Evolutionary conservation across 805 yeast species (phyloP).

Genomic region (Kuraishia floccosa): DNA sequence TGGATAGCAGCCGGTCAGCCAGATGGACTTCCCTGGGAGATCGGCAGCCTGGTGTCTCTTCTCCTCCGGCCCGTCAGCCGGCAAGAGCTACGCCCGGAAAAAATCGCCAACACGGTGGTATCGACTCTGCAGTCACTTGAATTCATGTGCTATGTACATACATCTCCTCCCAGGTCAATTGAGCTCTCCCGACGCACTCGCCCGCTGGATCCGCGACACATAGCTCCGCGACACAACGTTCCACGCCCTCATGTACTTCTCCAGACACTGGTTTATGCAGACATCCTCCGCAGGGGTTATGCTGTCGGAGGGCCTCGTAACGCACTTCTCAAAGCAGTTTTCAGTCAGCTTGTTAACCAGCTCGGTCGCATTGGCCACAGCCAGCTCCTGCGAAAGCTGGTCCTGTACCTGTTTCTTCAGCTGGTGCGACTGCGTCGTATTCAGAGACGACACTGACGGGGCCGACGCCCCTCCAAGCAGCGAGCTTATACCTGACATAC

Average conservation of each 20-base stretch:
- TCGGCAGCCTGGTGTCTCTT: too few relatives aligned
- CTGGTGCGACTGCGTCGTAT: slow-evolving; percentile 21
- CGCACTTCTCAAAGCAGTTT: slow-evolving; percentile 78
- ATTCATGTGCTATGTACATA: too few relatives aligned
- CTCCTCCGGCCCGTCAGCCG: too few relatives aligned
- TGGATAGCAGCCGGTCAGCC: too few relatives aligned
- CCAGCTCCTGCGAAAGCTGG: slow-evolving; percentile 72
- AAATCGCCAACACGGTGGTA: too few relatives aligned
- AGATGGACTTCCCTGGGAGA: too few relatives aligned
- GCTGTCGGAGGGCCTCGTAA: slow-evolving; percentile 44
- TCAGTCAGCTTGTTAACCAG: slow-evolving; percentile 76
- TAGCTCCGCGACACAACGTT: slow-evolving; percentile 71
- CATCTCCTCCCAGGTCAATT: too few relatives aligned
- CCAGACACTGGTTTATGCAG: slow-evolving; percentile 71
- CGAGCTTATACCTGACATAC: slow-evolving; percentile 3
- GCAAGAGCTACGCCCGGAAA: too few relatives aligned
- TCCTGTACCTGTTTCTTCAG: slow-evolving; percentile 53
- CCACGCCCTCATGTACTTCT: slow-evolving; percentile 89
- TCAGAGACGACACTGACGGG: slow-evolving; percentile 1
- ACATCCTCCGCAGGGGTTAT: slow-evolving; percentile 40
- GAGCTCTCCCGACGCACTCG: too few relatives aligned
- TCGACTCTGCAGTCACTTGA: too few relatives aligned
- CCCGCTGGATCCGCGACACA: slow-evolving; percentile 61
- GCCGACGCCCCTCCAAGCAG: slow-evolving; percentile 2
- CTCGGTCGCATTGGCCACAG: slow-evolving; percentile 86